These are phyloP conservation scores for Lasiodiplodia sp. DNA, from an alignment of 2,329 filamentous ascomycete species.

Conservation along the genomic window DNA sequence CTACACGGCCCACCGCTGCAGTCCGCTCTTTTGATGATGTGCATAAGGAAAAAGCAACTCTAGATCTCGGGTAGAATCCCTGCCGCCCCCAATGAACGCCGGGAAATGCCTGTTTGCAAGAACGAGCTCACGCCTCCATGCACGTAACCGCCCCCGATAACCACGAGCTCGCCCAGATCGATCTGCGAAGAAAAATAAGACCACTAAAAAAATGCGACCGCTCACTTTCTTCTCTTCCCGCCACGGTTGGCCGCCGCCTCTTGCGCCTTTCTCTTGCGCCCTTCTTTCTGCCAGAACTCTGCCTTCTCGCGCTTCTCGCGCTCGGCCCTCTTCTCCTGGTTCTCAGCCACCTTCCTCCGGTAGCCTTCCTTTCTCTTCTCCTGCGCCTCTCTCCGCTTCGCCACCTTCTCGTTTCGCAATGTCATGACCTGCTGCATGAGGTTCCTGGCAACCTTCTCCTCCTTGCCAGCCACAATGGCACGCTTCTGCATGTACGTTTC, in stretches of 20 bases:
- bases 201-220: slow-evolving; percentile 2
- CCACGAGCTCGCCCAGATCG: slow-evolving; percentile 24
- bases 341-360: slow-evolving; percentile 81
- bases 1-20: neutral
- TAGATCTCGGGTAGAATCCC: slow-evolving; percentile 20
- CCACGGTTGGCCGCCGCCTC: slow-evolving; percentile 44
- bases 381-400: slow-evolving; percentile 83
- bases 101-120: slow-evolving; percentile 29
- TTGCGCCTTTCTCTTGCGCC: slow-evolving; percentile 74
- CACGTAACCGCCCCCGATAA: slow-evolving; percentile 27
- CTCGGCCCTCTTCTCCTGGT: slow-evolving; percentile 82
- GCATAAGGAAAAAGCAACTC: slow-evolving; percentile 23
- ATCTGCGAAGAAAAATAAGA: slow-evolving; percentile 22
- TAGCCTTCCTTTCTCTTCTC: slow-evolving; percentile 84
- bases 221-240: slow-evolving; percentile 28
- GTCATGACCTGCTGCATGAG: slow-evolving; percentile 94
- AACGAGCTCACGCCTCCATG: slow-evolving; percentile 27
- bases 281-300: slow-evolving; percentile 92
- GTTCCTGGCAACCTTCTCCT: slow-evolving; percentile 88
- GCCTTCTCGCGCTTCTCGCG: slow-evolving; percentile 91
- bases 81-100: slow-evolving; percentile 26
- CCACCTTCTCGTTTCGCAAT: slow-evolving; percentile 86
- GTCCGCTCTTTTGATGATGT: slow-evolving; percentile 11
- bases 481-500: slow-evolving; percentile 94
- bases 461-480: slow-evolving; percentile 78